Evolutionary conservation across 169 alveolate species (phyloP).

Genomic region (Babesia caballi): DNA sequence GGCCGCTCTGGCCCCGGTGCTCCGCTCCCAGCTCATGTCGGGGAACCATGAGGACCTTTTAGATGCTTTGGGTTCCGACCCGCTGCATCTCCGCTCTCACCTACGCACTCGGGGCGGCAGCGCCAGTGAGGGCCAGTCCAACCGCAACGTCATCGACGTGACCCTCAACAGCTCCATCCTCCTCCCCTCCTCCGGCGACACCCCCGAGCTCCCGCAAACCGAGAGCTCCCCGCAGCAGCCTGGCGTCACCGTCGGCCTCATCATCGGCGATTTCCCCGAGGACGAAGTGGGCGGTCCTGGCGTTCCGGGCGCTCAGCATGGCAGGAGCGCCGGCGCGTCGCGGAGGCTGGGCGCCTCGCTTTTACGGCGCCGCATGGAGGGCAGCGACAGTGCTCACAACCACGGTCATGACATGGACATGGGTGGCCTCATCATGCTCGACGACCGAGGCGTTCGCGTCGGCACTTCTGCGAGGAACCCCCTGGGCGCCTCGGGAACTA

Average conservation of each 20-base stretch:
- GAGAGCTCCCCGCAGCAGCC: background rate
- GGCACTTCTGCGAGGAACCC: background rate
- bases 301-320: background rate
- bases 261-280: constrained; percentile 39
- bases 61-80: background rate
- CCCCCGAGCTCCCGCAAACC: background rate
- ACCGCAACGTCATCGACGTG: background rate
- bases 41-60: background rate
- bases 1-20: background rate
- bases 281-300: background rate
- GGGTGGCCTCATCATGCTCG: constrained; percentile 8
- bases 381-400: too few species aligned
- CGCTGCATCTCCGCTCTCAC: background rate
- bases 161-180: background rate
- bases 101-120: background rate
- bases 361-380: background rate
- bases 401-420: constrained; percentile 12
- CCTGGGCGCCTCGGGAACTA: background rate
- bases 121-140: background rate
- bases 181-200: background rate
- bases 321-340: background rate
- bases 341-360: constrained; percentile 15
- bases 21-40: constrained; percentile 1
- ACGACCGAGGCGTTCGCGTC: constrained; percentile 6
- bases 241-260: constrained; percentile 42